A percentile compares a stretch with the other conserved stretches of the same genome.
Conservation (phyloP, 805 yeast genomes). For the Zygoascus flipseniorum region DNA sequence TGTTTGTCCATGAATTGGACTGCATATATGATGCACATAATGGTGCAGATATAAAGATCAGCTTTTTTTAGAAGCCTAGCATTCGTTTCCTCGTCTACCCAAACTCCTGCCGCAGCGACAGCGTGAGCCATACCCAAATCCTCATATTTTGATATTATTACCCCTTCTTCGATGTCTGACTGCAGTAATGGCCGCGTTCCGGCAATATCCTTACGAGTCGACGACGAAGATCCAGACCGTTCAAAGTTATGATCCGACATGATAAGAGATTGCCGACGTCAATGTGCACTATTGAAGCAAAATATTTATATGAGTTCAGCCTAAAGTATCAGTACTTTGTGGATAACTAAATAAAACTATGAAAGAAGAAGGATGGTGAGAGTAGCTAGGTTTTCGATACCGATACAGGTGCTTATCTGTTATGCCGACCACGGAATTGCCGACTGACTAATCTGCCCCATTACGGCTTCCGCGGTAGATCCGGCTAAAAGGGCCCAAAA, state of each 20-base stretch:
- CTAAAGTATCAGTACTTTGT: no score
- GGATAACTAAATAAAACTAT: no score
- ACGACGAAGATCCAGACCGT: background rate
- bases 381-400: no score
- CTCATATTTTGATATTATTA: background rate
- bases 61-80: conserved; percentile 38
- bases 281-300: background rate
- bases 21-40: conserved; percentile 42
- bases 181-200: background rate
- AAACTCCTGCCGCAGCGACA: conserved; percentile 9
- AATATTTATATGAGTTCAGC: no score
- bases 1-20: conserved; percentile 55
- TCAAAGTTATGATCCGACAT: background rate
- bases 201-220: background rate
- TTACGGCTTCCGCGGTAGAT: no score
- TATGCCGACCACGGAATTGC: no score
- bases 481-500: no score
- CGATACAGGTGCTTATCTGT: no score
- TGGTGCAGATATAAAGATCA: conserved; percentile 43
- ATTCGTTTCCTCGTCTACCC: conserved; percentile 18
- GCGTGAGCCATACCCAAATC: conserved; percentile 7
- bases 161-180: background rate
- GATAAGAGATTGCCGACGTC: background rate
- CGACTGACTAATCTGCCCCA: no score
- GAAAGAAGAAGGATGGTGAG: no score